Evolutionary conservation across 331 rosid genomes (phyloP), one percentile per base, ranked within the genome.

Genomic region (Cucumis variabilis): DNA sequence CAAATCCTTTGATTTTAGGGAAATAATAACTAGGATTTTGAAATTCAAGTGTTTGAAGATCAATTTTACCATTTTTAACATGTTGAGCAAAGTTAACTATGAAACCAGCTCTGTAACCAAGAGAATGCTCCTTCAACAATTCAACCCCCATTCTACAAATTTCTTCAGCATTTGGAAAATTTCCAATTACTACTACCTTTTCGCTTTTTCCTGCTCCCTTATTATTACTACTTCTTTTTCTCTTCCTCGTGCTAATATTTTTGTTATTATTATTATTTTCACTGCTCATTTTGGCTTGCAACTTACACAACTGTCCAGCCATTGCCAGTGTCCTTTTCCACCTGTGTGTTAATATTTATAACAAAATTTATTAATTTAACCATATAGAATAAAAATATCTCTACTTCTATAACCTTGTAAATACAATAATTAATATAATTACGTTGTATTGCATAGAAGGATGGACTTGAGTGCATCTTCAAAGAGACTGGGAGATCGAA

Each of bases 401-500:
- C 41, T 37, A 37, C 41, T 37, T 4, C 41, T 37, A 37, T 37
- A 37, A 37, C 41, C 41, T 37, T 37, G 41, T 37, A 37, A 37
- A 37, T 37, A 37, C 41, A 37, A 37, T 37, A 37, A 37, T 37
- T 37, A 37, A 37, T 37, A 37, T 37, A 51, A 51, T 51, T 51
- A 51, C 92, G 19, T 28, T 88, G 82, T 24, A 13, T 88, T 27
- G 82, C 91, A 89, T 7, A 92, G 90, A 9, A 92, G 91, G 24
- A 92, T 30, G 25, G 86, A 88, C 88, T 90, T 92, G 41, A 89
- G 67, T 3, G 67, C 87, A 25, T 92, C 93, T 84, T 92, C 94
- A 70, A 91, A 90, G 69, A 88, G 58, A 17, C 90, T 62, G 17
- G 94, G 92, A 28, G 94, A 88, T 19, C 93, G 92, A 33, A 92